Base-by-base conservation (phyloP, 2,329 filamentous ascomycete genomes). In the Pleomassaria siparia region DNA sequence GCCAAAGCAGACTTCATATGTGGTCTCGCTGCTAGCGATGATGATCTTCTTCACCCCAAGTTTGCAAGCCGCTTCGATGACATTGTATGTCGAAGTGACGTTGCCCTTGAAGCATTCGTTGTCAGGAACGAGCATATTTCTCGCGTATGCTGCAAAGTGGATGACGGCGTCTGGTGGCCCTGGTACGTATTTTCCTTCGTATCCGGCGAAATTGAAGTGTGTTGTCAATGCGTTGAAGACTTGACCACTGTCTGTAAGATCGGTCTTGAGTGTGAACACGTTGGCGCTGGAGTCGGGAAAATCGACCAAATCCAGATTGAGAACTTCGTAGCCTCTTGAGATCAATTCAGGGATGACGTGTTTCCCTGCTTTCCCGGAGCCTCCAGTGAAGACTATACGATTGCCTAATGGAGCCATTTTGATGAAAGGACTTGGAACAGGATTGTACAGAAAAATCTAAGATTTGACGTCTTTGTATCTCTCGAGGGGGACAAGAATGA, bases 41-140 rank as follows among this genome's bases (percentile, higher is more conserved):
- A 86, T 74, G 56, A 86, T 79, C 58, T 86, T 86, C 54, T 76
- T 76, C 6, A 86, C 79, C 11, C 81, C 80, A 0, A 85, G 70
- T 52, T 84, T 84, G 59, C 76, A 82, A 0, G 82, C 81, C 0
- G 81, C 80, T 65, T 86, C 83, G 51, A 86, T 76, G 20, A 85
- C 76, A 56, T 86, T 86, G 66, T 84, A 84, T 0, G 79, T 82
- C 9, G 76, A 73, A 0, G 73, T 70, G 0, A 79, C 75, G 56
- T 86, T 86, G 21, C 71, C 75, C 15, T 72, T 72, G 65, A 82
- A 86, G 43, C 75, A 79, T 58, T 83, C 80, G 43, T 79, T 81
- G 59, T 86, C 82, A 0, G 81, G 81, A 0, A 83, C 81, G 2
- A 85, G 72, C 76, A 85, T 77, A 56, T 83, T 82, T 21, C 82